These are phyloP conservation scores for Theobroma grandiflorum DNA, from an alignment of 441 rosid species.

Conservation along the genomic window DNA sequence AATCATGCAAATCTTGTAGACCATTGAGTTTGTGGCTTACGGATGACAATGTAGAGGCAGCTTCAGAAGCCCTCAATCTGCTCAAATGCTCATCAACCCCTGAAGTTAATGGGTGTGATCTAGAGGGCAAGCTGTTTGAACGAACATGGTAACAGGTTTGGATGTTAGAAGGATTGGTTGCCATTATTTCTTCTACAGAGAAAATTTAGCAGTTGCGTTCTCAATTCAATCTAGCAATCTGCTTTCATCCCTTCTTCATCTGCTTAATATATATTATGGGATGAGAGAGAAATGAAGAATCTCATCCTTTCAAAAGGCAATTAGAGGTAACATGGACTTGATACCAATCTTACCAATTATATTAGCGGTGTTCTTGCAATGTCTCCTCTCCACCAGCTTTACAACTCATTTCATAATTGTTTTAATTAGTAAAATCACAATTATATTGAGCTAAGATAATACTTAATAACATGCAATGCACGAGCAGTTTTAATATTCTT, in stretches of 20 bases:
- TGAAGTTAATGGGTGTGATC: constrained; percentile 41
- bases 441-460: not conserved
- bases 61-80: constrained; percentile 27
- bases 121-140: constrained; percentile 56
- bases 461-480: not conserved
- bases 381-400: constrained; percentile 17
- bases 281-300: constrained; percentile 23
- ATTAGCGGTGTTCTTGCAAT: not conserved
- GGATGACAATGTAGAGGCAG: constrained; percentile 35
- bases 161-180: no score
- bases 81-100: constrained; percentile 35
- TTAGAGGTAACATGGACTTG: not conserved
- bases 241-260: not conserved
- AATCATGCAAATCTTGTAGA: constrained; percentile 53
- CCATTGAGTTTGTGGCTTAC: constrained; percentile 29
- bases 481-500: not conserved
- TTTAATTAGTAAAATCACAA: no score
- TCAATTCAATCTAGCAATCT: not conserved
- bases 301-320: not conserved
- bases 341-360: not conserved
- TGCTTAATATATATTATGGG: not conserved
- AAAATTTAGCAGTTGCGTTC: not conserved
- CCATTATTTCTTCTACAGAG: constrained; percentile 22
- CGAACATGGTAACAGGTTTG: constrained; percentile 26
- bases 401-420: not conserved